Conservation (phyloP, 1,139 yeast species). For the Protomyces lactucae-debilis region DNA sequence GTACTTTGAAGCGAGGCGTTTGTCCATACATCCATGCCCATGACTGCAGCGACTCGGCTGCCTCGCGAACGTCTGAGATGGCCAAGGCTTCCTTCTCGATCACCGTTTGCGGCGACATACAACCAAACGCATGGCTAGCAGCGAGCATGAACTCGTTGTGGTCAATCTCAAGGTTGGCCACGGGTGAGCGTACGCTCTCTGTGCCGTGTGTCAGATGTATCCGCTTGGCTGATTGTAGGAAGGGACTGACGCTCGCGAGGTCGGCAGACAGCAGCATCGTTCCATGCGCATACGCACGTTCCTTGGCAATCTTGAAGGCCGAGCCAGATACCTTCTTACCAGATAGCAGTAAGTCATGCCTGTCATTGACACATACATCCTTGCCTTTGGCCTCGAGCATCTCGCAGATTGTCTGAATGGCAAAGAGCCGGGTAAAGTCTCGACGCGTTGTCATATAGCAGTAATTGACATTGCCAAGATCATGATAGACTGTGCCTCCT, state of each 20-base stretch:
- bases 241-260: slow-evolving; percentile 52
- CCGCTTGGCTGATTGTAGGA: slow-evolving; percentile 50
- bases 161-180: slow-evolving; percentile 55
- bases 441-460: slow-evolving; percentile 69
- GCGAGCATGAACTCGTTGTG: slow-evolving; percentile 48
- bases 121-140: slow-evolving; percentile 48
- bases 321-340: slow-evolving; percentile 74
- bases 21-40: slow-evolving; percentile 74
- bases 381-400: slow-evolving; percentile 45
- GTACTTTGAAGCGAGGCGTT: slow-evolving; percentile 54
- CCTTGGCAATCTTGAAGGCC: slow-evolving; percentile 78
- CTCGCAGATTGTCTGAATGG: slow-evolving; percentile 52
- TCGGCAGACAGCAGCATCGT: slow-evolving; percentile 79
- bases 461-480: slow-evolving; percentile 83
- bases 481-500: slow-evolving; percentile 97
- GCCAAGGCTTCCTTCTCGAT: slow-evolving; percentile 6
- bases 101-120: slow-evolving; percentile 39
- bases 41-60: slow-evolving; percentile 38
- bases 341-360: slow-evolving; percentile 70
- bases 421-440: slow-evolving; percentile 60
- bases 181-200: slow-evolving; percentile 72
- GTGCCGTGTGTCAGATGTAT: slow-evolving; percentile 59
- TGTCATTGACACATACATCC: slow-evolving; percentile 50
- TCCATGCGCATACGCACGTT: slow-evolving; percentile 90
- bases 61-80: slow-evolving; percentile 3